Percentiles rank a stretch among this genome's conserved stretches.
These are phyloP conservation scores for Pestalotiopsis sp. DNA, from an alignment of 2,329 filamentous ascomycete species.

Conservation along the genomic window DNA sequence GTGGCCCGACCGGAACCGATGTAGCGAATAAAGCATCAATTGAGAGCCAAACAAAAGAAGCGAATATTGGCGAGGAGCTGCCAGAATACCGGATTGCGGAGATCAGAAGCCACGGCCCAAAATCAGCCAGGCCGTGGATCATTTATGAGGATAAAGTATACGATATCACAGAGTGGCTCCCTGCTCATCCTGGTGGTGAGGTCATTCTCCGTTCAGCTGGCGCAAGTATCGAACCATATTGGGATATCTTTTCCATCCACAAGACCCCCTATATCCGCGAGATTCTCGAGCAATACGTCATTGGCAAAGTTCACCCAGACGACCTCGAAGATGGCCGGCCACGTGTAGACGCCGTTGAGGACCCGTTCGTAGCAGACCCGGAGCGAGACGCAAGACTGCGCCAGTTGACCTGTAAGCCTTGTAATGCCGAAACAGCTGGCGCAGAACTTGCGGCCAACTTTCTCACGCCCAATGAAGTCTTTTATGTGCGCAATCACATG, in stretches of 20 bases:
- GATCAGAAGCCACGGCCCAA: slow-evolving; percentile 53
- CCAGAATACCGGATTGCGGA: slow-evolving; percentile 54
- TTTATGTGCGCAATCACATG: slow-evolving; percentile 51
- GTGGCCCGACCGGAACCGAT: slow-evolving; percentile 18
- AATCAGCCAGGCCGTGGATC: slow-evolving; percentile 62
- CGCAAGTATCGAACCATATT: slow-evolving; percentile 66
- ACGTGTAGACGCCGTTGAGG: slow-evolving; percentile 55
- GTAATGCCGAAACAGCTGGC: slow-evolving; percentile 50
- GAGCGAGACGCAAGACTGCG: slow-evolving; percentile 41
- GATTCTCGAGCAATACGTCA: slow-evolving; percentile 64
- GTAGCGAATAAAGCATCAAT: background rate
- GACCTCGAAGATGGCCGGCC: slow-evolving; percentile 63
- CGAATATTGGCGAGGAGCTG: slow-evolving; percentile 35
- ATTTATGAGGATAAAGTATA: slow-evolving; percentile 66
- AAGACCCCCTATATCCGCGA: slow-evolving; percentile 65
- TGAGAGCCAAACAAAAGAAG: slow-evolving; percentile 10
- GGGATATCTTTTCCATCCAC: slow-evolving; percentile 72
- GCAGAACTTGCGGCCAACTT: slow-evolving; percentile 41
- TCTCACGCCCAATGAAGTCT: slow-evolving; percentile 43
- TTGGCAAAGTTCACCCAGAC: slow-evolving; percentile 59
- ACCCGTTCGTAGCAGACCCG: slow-evolving; percentile 52
- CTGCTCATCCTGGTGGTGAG: slow-evolving; percentile 66
- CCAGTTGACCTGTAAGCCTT: slow-evolving; percentile 43
- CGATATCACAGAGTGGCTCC: slow-evolving; percentile 70
- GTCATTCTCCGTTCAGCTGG: slow-evolving; percentile 69